Evolutionary conservation across 2,329 filamentous ascomycete genomes (phyloP), one percentile per base, ranked within the genome.

Genomic region (Fusarium sp.): DNA sequence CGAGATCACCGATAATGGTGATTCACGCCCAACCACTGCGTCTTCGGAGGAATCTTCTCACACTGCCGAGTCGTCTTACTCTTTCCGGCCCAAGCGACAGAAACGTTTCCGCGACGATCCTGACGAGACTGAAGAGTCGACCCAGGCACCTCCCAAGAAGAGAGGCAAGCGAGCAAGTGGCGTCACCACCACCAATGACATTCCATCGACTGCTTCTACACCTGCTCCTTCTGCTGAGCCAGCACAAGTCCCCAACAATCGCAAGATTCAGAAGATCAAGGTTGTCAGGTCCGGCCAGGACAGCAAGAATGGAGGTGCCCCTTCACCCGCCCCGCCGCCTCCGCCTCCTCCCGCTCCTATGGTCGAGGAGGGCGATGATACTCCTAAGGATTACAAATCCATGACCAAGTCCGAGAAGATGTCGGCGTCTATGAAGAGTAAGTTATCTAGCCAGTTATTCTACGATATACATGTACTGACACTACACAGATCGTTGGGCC

Each of bases 321-420:
- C 61, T 38, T 52, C 43, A 10, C 52, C 54, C 54, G 44, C 43
- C 9, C 34, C 56, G 2, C 31, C 50, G 11, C 42, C 61, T 9
- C 31, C 50, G 11, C 42, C 61, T 11, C 38, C 58, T 19, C 56
- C 68, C 14, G 54, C 67, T 24, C 59, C 54, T 6, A 19, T 36
- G n/a, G 45, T 33, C 11, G 79, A 76, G 6, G 79, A 80, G 13
- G 77, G 73, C 15, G 82, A 83, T 26, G 81, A 84, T 60, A 72
- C 75, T 19, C 75, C 70, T 46, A 88, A 89, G 78, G 85, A 88
- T 53, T 89, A 89, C 71, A 84, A 84, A 36, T 82, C 84, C 43
- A 89, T 89, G 87, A 89, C 86, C 47, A 89, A 89, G 79, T 88
- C 86, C 31, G 87, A 89, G 78, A 89, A 89, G 81, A 89, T 89